A percentile compares a stretch with the other conserved stretches of the same genome.
phyloP scores from a whole-genome alignment of 2,329 filamentous ascomycete genomes.

The Aspergillus pseudotamarii region DNA sequence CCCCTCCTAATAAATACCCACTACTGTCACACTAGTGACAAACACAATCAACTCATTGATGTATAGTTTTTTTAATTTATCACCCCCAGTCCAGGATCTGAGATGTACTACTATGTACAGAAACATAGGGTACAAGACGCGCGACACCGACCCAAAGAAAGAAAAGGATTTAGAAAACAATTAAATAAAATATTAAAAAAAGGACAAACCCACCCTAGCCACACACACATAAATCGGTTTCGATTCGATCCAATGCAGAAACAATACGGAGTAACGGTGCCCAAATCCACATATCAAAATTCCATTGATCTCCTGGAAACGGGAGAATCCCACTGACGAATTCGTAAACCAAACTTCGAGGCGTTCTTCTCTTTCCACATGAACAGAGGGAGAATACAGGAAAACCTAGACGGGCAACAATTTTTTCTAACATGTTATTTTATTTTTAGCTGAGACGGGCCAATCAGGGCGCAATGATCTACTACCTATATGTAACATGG shows the following conservation, averaged over 20 bases:
- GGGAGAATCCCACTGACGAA: neutral
- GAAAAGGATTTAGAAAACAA: neutral
- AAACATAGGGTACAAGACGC: neutral
- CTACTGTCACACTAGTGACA: slow-evolving; percentile 31
- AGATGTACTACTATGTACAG: slow-evolving; percentile 3
- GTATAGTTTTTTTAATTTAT: slow-evolving; percentile 16
- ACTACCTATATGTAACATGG: slow-evolving; percentile 25
- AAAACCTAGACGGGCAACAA: neutral
- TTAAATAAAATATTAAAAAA: neutral
- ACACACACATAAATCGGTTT: neutral
- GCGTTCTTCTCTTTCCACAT: slow-evolving; percentile 1
- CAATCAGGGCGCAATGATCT: slow-evolving; percentile 26
- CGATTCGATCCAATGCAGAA: neutral
- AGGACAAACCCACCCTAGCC: neutral
- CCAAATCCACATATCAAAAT: neutral
- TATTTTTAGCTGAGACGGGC: slow-evolving; percentile 24
- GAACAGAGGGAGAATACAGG: neutral
- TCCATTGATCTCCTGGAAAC: neutral
- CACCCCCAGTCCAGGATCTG: slow-evolving; percentile 5
- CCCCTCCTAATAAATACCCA: slow-evolving; percentile 19
- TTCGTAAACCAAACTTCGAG: neutral
- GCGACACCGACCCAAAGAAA: neutral
- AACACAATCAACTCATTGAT: slow-evolving; percentile 25
- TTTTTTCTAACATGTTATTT: slow-evolving; percentile 15
- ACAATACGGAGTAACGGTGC: neutral